Base-by-base conservation (phyloP, 2,329 filamentous ascomycete species). In the Phyllosticta citribraziliensis region DNA sequence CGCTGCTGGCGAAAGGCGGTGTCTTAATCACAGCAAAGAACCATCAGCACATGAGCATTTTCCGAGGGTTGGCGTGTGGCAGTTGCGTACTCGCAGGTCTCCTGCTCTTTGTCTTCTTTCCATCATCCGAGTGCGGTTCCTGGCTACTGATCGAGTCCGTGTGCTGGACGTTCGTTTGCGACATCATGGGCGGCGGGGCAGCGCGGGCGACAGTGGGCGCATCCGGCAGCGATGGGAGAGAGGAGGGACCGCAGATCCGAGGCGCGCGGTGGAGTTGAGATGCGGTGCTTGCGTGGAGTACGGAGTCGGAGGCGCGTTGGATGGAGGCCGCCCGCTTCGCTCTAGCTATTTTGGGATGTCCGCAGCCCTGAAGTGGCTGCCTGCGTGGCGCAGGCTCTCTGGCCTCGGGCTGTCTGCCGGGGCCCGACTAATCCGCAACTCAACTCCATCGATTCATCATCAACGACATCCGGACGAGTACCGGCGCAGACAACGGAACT, bases 1-100 rank as follows among this genome's bases (percentile, higher is more conserved):
- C 94, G 87, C 77, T 99, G 94, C 74, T 99, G 94, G 69, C 94
- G 85, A 74, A 97, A 99, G 11, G 94, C 94, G 63, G 93, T 97
- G 78, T 97, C 91, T 96, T 70, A 10, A 33, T 19, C 27, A 20
- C 53, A 24, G 57, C 73, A 65, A 73, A 67, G 62, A 65, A 61
- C 27, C 40, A 55, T 61, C 58, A 63, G 55, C 33, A 35, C 17
- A 54, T 10, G 58, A 14, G 40, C 58, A 27, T 24, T 35, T 55
- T 58, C 27, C 22, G 20, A 17, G 14, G 14, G 40, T 40, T 52
- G 55, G 56, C 22, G 33, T 62, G 64, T 65, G 60, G 52, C 64
- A 64, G 63, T 60, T 53, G 72, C 82, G 74, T 75, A 96, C 91
- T 97, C 68, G 91, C 90, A 68, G 93, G 93, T 77, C 91, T 87